Evolutionary conservation across 129 eudicot genomes (phyloP).

Genomic region (Silybum marianum): DNA sequence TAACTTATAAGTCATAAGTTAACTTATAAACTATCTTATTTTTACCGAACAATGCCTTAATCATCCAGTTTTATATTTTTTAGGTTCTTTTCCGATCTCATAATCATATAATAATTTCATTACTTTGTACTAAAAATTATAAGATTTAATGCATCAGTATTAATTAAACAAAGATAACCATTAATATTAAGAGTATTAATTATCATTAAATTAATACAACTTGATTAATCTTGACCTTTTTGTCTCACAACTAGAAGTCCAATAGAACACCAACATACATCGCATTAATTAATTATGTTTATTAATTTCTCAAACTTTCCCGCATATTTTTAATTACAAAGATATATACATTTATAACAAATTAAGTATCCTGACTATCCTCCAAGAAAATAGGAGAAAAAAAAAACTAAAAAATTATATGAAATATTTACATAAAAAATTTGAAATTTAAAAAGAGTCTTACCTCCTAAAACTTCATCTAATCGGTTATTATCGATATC

Average conservation of each 20-base stretch:
- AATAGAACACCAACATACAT: background rate
- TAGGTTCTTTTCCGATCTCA: too few relatives aligned
- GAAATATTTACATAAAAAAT: background rate
- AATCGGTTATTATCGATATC: background rate
- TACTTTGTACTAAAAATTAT: too few relatives aligned
- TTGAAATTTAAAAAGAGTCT: background rate
- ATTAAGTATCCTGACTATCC: background rate
- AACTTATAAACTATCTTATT: too few relatives aligned
- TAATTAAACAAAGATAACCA: background rate
- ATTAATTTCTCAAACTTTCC: too few relatives aligned
- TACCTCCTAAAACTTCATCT: background rate
- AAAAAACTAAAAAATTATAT: background rate
- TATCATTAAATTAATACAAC: background rate
- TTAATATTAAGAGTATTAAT: background rate
- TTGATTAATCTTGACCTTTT: background rate
- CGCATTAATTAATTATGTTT: background rate
- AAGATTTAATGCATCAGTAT: background rate
- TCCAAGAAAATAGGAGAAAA: background rate
- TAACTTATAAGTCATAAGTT: too few relatives aligned
- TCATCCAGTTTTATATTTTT: too few relatives aligned
- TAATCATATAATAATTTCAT: too few relatives aligned
- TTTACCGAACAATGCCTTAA: too few relatives aligned
- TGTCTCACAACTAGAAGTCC: background rate
- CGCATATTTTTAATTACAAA: too few relatives aligned
- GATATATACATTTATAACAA: too few relatives aligned